These are phyloP conservation scores for Nephelium lappaceum DNA, from an alignment of 345 rosid species.

Conservation along the genomic window DNA sequence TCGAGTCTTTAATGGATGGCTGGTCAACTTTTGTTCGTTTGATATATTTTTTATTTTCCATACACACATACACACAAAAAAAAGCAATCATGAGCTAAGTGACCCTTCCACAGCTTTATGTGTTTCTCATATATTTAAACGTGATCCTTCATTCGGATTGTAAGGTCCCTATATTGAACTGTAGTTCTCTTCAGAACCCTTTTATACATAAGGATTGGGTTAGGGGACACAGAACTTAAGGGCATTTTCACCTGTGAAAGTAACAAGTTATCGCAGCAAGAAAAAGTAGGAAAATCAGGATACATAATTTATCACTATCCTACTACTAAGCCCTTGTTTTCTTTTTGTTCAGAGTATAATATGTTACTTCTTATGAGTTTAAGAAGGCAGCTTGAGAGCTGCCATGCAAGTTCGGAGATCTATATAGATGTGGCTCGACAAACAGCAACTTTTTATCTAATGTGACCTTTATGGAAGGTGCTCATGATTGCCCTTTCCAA, in stretches of 20 bases:
- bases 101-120: neutral
- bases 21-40: too few species aligned
- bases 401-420: neutral
- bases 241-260: neutral
- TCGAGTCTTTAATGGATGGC: too few species aligned
- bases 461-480: neutral
- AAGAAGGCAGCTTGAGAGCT: neutral
- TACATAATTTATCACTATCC: neutral
- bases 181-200: neutral
- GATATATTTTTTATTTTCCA: too few species aligned
- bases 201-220: neutral
- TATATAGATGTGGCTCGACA: neutral
- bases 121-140: too few species aligned
- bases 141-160: neutral
- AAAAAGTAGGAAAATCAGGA: neutral
- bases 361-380: neutral
- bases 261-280: neutral
- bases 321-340: neutral
- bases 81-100: too few species aligned
- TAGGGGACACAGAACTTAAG: neutral
- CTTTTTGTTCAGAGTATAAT: neutral
- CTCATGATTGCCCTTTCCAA: neutral
- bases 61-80: too few species aligned
- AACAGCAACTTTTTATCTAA: neutral
- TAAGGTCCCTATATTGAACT: neutral